phyloP scores from a whole-genome alignment of 371 early-diverging fungal species.

The Apophysomyces sp. region DNA sequence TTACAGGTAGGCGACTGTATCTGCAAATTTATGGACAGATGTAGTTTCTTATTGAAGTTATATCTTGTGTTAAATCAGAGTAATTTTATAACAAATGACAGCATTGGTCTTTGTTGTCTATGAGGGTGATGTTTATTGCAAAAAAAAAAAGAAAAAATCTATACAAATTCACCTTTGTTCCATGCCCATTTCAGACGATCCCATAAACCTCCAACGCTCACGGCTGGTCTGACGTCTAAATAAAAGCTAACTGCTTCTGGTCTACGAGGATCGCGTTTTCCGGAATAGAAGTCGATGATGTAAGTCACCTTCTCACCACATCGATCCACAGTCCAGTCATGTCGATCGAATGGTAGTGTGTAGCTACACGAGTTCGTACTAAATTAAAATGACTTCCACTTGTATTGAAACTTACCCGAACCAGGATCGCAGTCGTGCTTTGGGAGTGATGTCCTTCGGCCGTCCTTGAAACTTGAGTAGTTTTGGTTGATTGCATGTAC shows the following conservation, averaged over 20 bases:
- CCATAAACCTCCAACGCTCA: constrained; percentile 54
- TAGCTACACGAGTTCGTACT: constrained; percentile 30
- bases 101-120: not conserved
- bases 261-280: constrained; percentile 58
- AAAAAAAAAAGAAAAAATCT: no score
- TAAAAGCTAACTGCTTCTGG: constrained; percentile 73
- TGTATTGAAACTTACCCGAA: constrained; percentile 56
- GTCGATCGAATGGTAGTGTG: constrained; percentile 90
- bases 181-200: constrained; percentile 54
- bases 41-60: no score
- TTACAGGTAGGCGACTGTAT: no score
- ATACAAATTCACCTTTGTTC: constrained; percentile 36
- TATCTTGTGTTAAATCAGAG: no score
- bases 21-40: no score
- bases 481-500: constrained; percentile 67
- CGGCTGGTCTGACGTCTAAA: constrained; percentile 88
- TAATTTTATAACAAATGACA: no score
- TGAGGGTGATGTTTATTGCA: no score
- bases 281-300: constrained; percentile 94
- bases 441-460: constrained; percentile 82
- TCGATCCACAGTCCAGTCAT: constrained; percentile 96
- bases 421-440: constrained; percentile 72
- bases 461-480: constrained; percentile 86
- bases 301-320: constrained; percentile 91
- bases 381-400: not conserved